A percentile compares a stretch with the other conserved stretches of the same genome.
These are phyloP conservation scores for Pythium phragmiticola DNA, from an alignment of 352 stramenopile species.

Conservation along the genomic window DNA sequence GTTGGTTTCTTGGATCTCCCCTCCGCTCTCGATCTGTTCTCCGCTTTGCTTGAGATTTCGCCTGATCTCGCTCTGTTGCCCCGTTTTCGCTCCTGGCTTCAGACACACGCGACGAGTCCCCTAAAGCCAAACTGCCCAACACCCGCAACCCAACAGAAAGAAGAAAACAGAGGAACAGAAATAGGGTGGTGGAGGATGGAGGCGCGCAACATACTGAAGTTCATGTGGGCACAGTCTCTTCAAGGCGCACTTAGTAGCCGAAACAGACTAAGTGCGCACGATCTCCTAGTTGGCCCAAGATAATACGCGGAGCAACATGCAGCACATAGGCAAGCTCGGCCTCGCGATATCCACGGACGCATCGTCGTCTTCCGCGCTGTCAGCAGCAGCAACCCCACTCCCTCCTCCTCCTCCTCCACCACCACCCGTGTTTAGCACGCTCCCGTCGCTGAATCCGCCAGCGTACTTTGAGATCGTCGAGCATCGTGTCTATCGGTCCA, in stretches of 20 bases:
- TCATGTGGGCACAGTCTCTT: neutral
- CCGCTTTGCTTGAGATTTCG: neutral
- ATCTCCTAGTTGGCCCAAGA: neutral
- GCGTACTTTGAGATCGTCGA: constrained; percentile 89
- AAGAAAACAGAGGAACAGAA: constrained; percentile 16
- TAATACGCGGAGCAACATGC: neutral
- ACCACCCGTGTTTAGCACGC: constrained; percentile 43
- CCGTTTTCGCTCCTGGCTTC: neutral
- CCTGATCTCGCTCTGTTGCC: too few relatives aligned
- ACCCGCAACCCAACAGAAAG: constrained; percentile 1
- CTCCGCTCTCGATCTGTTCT: constrained; percentile 10
- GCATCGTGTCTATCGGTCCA: constrained; percentile 79
- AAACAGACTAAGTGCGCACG: neutral
- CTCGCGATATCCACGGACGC: constrained; percentile 25
- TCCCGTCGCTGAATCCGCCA: constrained; percentile 79
- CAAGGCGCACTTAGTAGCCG: neutral
- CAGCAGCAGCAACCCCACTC: neutral
- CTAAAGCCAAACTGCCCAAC: neutral
- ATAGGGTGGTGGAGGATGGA: neutral
- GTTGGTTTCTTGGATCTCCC: neutral
- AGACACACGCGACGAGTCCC: constrained; percentile 14
- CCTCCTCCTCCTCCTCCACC: constrained; percentile 12
- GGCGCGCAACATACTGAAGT: constrained; percentile 16
- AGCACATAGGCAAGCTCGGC: constrained; percentile 13
- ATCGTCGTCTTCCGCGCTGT: neutral